phyloP scores from a whole-genome alignment of 139 green algal genomes.

The Klebsormidium nitens region DNA sequence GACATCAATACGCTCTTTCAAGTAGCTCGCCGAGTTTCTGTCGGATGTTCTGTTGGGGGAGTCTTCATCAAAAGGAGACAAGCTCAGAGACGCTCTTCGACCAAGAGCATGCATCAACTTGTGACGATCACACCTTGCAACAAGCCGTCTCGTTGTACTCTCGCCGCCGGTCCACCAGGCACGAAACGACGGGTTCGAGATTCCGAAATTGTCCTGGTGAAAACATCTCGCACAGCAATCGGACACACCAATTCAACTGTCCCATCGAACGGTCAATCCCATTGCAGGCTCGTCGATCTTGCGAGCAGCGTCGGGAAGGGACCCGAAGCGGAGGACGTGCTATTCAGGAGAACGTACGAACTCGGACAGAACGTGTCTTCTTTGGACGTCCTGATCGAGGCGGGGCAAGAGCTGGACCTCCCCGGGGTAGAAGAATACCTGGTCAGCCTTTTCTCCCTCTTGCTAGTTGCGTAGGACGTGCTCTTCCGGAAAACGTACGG shows the following conservation, averaged over 20 bases:
- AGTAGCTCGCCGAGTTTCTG: no score
- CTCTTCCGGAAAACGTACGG: slow-evolving; percentile 34
- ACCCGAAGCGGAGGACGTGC: slow-evolving; percentile 22
- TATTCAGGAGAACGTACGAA: slow-evolving; percentile 33
- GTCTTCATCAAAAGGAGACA: background rate
- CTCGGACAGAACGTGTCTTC: slow-evolving; percentile 33
- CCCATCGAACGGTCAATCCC: no score
- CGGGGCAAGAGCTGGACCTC: slow-evolving; percentile 19
- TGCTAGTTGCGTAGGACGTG: slow-evolving; percentile 22
- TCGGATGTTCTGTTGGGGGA: no score
- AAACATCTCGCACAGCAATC: background rate
- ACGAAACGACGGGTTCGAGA: background rate
- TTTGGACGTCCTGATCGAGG: background rate
- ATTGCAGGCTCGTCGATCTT: slow-evolving; percentile 24
- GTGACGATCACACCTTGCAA: background rate
- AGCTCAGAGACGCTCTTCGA: background rate
- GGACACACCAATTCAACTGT: no score
- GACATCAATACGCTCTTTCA: background rate
- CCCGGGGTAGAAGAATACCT: slow-evolving; percentile 2
- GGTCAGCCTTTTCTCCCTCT: background rate
- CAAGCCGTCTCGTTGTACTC: background rate
- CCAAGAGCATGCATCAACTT: background rate
- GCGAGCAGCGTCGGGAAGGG: slow-evolving; percentile 15
- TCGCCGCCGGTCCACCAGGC: background rate
- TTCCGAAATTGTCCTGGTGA: background rate